Evolutionary conservation across 176 grass and related monocot genomes (phyloP).

Genomic region (Hsuehochloa calcarea): DNA sequence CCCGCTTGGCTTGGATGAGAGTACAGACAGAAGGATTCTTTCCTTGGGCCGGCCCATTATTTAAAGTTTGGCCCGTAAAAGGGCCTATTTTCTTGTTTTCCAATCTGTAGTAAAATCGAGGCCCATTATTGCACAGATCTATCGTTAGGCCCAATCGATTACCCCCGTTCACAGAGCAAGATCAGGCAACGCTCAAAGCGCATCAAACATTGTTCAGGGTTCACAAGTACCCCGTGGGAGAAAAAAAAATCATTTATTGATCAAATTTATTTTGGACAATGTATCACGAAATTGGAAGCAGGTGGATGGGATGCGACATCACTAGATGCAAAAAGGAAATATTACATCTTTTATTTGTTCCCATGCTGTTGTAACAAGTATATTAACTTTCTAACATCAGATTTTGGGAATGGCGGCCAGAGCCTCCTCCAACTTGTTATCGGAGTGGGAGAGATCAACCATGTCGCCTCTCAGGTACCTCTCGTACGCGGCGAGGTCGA

Average conservation of each 20-base stretch:
- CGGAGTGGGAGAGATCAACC: conserved; percentile 63
- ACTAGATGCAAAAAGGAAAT: not conserved
- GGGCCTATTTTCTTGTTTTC: no score
- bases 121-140: no score
- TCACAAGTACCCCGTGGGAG: no score
- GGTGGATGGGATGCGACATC: not conserved
- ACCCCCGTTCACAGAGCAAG: no score
- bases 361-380: not conserved
- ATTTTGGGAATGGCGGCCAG: conserved; percentile 60
- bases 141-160: no score
- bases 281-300: not conserved
- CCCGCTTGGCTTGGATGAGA: not conserved
- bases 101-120: no score
- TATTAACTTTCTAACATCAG: not conserved
- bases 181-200: no score
- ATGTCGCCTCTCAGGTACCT: conserved; percentile 81
- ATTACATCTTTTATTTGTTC: conserved; percentile 9
- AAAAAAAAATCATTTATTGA: not conserved
- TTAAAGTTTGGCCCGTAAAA: no score
- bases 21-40: not conserved
- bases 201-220: no score
- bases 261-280: not conserved
- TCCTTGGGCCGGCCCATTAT: not conserved
- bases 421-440: conserved; percentile 59
- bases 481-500: conserved; percentile 79